Conservation (phyloP, 345 rosid species). For the Geranium rotundifolium region DNA sequence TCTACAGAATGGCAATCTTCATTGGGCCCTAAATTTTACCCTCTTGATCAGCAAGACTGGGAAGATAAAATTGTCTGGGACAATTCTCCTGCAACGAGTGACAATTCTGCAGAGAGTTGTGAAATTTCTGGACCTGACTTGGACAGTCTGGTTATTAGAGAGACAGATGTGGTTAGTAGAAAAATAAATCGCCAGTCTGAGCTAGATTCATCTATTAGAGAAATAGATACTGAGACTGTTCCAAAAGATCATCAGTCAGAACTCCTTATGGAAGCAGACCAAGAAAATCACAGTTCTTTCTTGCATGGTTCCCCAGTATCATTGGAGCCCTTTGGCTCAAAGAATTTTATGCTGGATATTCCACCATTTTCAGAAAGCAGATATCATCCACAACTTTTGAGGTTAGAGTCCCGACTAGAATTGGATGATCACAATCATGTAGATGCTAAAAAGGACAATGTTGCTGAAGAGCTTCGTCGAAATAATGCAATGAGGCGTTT, state of each 20-base stretch:
- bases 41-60: conserved; percentile 93
- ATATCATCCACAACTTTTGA: conserved; percentile 80
- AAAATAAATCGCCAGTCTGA: too few species aligned
- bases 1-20: conserved; percentile 43
- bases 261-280: too few species aligned
- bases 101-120: conserved; percentile 29
- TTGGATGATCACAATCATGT: conserved; percentile 18
- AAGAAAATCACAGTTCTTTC: too few species aligned
- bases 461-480: conserved; percentile 22
- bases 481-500: conserved; percentile 35
- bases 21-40: conserved; percentile 32
- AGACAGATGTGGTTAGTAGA: conserved; percentile 12
- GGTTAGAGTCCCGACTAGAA: conserved; percentile 55
- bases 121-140: conserved; percentile 29
- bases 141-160: conserved; percentile 22
- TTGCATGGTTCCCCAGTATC: too few species aligned
- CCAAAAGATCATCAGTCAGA: too few species aligned
- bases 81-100: conserved; percentile 39
- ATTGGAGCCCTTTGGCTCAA: conserved; percentile 44
- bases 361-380: conserved; percentile 19
- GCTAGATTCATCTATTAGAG: too few species aligned
- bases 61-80: conserved; percentile 81
- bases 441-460: conserved; percentile 17
- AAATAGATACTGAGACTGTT: too few species aligned
- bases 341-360: conserved; percentile 18